Evolutionary conservation across 2,329 filamentous ascomycete genomes (phyloP).

Genomic region (Chrysosporium queenslandicum): DNA sequence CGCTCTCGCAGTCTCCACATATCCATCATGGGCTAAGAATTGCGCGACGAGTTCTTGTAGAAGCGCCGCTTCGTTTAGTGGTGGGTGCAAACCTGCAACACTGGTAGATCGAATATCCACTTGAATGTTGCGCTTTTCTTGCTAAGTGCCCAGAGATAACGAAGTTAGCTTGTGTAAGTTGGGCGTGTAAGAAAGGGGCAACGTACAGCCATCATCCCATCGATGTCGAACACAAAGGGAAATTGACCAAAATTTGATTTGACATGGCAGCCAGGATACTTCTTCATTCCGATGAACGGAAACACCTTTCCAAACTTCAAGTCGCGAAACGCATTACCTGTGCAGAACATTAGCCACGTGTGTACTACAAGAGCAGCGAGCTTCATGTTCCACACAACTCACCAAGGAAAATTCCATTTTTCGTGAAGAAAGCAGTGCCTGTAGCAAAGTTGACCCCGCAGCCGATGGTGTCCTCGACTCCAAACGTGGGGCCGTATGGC

Average conservation of each 20-base stretch:
- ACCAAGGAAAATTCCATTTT: slow-evolving; percentile 52
- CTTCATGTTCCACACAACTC: slow-evolving; percentile 18
- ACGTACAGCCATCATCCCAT: slow-evolving; percentile 67
- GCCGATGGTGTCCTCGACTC: slow-evolving; percentile 50
- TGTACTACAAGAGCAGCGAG: neutral
- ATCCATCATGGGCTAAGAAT: slow-evolving; percentile 89
- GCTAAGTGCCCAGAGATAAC: slow-evolving; percentile 33
- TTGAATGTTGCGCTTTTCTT: slow-evolving; percentile 51
- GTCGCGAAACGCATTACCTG: slow-evolving; percentile 49
- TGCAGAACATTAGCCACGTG: slow-evolving; percentile 5
- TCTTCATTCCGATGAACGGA: slow-evolving; percentile 58
- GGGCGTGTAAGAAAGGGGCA: neutral
- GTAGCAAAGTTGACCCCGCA: slow-evolving; percentile 57
- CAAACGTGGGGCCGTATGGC: slow-evolving; percentile 51
- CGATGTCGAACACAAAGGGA: slow-evolving; percentile 85
- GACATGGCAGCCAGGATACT: slow-evolving; percentile 47
- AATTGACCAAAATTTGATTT: slow-evolving; percentile 55
- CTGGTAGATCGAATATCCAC: slow-evolving; percentile 51
- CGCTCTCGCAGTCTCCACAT: slow-evolving; percentile 80
- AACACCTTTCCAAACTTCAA: slow-evolving; percentile 37
- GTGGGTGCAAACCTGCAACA: slow-evolving; percentile 52
- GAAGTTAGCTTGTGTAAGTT: neutral
- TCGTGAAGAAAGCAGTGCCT: slow-evolving; percentile 54
- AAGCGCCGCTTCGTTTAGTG: slow-evolving; percentile 62
- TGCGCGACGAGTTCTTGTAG: slow-evolving; percentile 77